These are phyloP conservation scores for Pisolithus marmoratus DNA, from an alignment of 768 basidiomycete species.

Conservation along the genomic window DNA sequence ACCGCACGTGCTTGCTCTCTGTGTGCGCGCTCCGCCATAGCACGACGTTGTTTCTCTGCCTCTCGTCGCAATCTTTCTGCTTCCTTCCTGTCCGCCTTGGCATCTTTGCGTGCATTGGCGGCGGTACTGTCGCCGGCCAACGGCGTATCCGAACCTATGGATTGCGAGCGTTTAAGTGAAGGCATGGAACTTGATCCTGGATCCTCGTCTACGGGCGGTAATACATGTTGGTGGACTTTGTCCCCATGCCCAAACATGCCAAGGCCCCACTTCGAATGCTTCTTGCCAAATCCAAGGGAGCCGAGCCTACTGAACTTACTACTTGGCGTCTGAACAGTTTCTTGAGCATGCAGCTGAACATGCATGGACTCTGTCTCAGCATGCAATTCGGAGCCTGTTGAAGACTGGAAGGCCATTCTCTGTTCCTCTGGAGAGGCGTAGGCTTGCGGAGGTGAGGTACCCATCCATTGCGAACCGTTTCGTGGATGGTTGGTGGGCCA, in stretches of 20 bases:
- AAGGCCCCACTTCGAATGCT: slow-evolving; percentile 56
- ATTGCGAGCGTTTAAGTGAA: slow-evolving; percentile 74
- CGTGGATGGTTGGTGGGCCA: slow-evolving; percentile 28
- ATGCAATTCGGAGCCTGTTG: slow-evolving; percentile 44
- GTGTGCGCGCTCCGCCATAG: slow-evolving; percentile 64
- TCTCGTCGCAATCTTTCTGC: slow-evolving; percentile 72
- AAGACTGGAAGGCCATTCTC: slow-evolving; percentile 44
- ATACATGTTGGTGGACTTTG: slow-evolving; percentile 52
- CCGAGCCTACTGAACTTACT: slow-evolving; percentile 55
- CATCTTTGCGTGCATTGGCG: slow-evolving; percentile 41
- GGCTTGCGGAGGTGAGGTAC: slow-evolving; percentile 43
- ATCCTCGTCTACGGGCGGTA: slow-evolving; percentile 72
- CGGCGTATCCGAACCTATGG: slow-evolving; percentile 67
- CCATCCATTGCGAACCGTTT: slow-evolving; percentile 45
- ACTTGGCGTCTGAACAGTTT: slow-evolving; percentile 35
- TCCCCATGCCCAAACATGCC: slow-evolving; percentile 68
- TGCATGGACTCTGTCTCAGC: slow-evolving; percentile 32
- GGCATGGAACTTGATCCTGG: slow-evolving; percentile 51
- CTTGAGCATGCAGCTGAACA: slow-evolving; percentile 32
- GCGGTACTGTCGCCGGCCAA: slow-evolving; percentile 44
- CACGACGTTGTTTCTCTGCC: slow-evolving; percentile 80
- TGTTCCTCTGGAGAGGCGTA: slow-evolving; percentile 38
- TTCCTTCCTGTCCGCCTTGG: slow-evolving; percentile 78
- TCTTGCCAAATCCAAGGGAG: slow-evolving; percentile 62
- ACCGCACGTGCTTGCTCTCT: slow-evolving; percentile 89